These are phyloP conservation scores for Botryotinia narcissicola DNA, from an alignment of 2,329 filamentous ascomycete genomes.

Conservation along the genomic window DNA sequence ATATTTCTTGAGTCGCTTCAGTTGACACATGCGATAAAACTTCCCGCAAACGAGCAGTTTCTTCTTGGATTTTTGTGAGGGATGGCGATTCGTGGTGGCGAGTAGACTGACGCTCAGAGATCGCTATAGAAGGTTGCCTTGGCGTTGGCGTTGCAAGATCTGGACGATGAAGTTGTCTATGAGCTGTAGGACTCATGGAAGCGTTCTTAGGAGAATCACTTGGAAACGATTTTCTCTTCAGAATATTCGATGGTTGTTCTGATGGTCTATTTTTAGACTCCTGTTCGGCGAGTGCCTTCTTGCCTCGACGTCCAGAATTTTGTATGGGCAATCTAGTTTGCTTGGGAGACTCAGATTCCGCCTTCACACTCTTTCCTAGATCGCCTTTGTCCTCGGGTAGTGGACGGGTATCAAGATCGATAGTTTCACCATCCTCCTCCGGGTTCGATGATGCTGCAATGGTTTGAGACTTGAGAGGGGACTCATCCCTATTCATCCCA, in stretches of 20 bases:
- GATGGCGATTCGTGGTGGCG: neutral
- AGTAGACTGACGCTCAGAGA: neutral
- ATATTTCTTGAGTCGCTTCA: constrained; percentile 28
- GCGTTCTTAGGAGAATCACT: neutral
- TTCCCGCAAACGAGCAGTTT: constrained; percentile 28
- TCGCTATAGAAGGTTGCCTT: neutral
- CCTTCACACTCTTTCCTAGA: neutral
- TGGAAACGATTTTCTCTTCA: constrained; percentile 8
- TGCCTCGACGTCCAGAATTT: neutral
- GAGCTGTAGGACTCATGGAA: neutral
- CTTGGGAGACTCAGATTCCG: neutral
- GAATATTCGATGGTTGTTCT: neutral
- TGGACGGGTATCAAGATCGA: neutral
- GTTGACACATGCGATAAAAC: constrained; percentile 27
- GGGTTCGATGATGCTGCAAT: neutral
- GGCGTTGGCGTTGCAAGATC: neutral
- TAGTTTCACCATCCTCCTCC: neutral
- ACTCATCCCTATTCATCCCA: neutral
- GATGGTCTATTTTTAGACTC: neutral
- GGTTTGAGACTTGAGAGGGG: neutral
- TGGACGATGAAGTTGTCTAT: neutral
- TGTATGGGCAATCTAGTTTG: neutral
- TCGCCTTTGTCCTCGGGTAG: too few species aligned
- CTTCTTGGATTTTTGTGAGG: constrained; percentile 21
- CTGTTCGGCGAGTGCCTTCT: neutral